phyloP scores from a whole-genome alignment of 2,329 filamentous ascomycete species.

The Huntiella savannae region DNA sequence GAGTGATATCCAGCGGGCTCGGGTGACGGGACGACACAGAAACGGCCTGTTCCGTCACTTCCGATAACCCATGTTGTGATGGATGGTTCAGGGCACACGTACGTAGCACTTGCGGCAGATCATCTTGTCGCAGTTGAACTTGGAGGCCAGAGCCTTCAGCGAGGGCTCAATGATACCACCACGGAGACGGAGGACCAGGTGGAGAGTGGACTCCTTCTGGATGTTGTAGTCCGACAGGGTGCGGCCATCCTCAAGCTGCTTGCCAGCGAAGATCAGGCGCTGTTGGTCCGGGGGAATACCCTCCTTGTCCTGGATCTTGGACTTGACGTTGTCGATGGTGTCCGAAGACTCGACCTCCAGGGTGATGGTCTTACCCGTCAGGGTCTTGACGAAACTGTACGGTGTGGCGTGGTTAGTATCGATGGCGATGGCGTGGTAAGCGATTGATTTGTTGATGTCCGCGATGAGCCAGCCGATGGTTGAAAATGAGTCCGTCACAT shows the following conservation, averaged over 20 bases:
- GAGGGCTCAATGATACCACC: conserved; percentile 99
- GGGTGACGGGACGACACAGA: neutral
- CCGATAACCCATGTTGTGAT: neutral
- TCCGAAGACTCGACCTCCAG: conserved; percentile 97
- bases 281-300: conserved; percentile 96
- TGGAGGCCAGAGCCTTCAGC: conserved; percentile 92
- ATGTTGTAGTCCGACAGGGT: conserved; percentile 98
- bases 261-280: conserved; percentile 95
- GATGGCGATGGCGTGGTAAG: conserved; percentile 11
- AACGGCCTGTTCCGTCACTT: neutral
- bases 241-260: conserved; percentile 97
- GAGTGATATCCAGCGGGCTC: neutral
- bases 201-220: conserved; percentile 98
- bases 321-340: conserved; percentile 99
- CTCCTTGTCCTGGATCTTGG: conserved; percentile 99
- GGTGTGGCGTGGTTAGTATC: conserved; percentile 15
- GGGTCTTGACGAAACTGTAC: conserved; percentile 96
- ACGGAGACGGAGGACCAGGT: conserved; percentile 95
- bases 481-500: too few relatives aligned
- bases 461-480: too few relatives aligned
- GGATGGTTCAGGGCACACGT: conserved; percentile 24
- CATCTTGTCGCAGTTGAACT: conserved; percentile 99
- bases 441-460: neutral
- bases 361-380: conserved; percentile 99
- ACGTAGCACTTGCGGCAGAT: conserved; percentile 99